Evolutionary conservation across 176 grass and related monocot species (phyloP).

Genomic region (Eremochloa ophiuroides): DNA sequence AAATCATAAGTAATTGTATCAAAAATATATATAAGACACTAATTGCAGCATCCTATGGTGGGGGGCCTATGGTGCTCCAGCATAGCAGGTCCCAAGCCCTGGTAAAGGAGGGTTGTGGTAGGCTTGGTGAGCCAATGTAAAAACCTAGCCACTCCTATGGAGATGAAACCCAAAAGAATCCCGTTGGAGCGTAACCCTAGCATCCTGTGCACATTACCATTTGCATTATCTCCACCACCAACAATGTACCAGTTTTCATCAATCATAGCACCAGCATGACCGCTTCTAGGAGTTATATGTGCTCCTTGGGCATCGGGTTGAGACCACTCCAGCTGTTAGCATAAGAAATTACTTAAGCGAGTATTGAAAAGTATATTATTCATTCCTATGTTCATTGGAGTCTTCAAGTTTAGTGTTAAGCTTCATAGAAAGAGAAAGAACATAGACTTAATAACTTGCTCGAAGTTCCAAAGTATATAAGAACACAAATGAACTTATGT

Average conservation of each 20-base stretch:
- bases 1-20: not conserved
- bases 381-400: not conserved
- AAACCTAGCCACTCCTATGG: no score
- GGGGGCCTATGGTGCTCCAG: no score
- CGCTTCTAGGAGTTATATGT: slow-evolving; percentile 81
- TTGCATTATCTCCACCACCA: slow-evolving; percentile 96
- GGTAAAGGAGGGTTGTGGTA: no score
- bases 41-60: not conserved
- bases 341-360: slow-evolving; percentile 17
- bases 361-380: not conserved
- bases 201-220: slow-evolving; percentile 47
- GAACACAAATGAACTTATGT: slow-evolving; percentile 1
- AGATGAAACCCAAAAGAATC: no score
- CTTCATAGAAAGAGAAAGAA: not conserved
- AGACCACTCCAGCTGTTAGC: slow-evolving; percentile 91
- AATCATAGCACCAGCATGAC: slow-evolving; percentile 82
- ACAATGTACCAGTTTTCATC: slow-evolving; percentile 94
- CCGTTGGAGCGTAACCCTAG: no score
- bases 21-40: slow-evolving; percentile 3
- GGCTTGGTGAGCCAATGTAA: no score
- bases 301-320: slow-evolving; percentile 88
- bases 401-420: slow-evolving; percentile 2
- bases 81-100: no score
- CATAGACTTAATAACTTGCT: not conserved
- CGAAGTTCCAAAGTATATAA: not conserved